These are phyloP conservation scores for Hirschioporus abietinus DNA, from an alignment of 768 basidiomycete genomes.

Conservation along the genomic window DNA sequence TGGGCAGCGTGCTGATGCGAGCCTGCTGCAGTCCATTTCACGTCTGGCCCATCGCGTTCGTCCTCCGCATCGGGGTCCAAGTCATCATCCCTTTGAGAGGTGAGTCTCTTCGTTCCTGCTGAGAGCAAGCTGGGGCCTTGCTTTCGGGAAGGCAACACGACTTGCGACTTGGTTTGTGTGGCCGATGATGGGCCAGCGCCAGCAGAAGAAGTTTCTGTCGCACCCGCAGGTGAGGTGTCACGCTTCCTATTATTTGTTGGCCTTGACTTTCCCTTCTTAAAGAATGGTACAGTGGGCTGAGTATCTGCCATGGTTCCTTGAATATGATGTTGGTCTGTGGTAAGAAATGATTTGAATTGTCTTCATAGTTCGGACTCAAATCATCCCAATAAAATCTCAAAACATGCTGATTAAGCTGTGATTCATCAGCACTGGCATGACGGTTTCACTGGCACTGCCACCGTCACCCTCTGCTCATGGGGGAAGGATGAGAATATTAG, in stretches of 20 bases:
- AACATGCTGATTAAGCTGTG: too few species aligned
- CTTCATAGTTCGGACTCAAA: too few species aligned
- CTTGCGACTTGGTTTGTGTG: constrained; percentile 52
- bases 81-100: constrained; percentile 42
- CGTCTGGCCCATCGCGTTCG: constrained; percentile 52
- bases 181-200: constrained; percentile 22
- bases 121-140: constrained; percentile 63
- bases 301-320: not conserved
- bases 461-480: too few species aligned
- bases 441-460: too few species aligned
- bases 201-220: constrained; percentile 12
- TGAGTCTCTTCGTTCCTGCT: constrained; percentile 66
- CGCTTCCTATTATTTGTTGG: constrained; percentile 75
- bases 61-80: constrained; percentile 46
- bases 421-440: too few species aligned
- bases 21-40: constrained; percentile 72
- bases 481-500: too few species aligned
- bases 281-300: constrained; percentile 60
- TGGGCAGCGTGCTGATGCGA: constrained; percentile 70
- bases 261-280: constrained; percentile 79
- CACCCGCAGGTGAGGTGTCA: constrained; percentile 49
- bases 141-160: constrained; percentile 75
- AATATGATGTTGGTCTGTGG: too few species aligned
- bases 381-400: too few species aligned
- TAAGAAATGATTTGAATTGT: too few species aligned